Base-by-base conservation (phyloP, 371 early-diverging fungal genomes). In the Lichtheimia ramosa region DNA sequence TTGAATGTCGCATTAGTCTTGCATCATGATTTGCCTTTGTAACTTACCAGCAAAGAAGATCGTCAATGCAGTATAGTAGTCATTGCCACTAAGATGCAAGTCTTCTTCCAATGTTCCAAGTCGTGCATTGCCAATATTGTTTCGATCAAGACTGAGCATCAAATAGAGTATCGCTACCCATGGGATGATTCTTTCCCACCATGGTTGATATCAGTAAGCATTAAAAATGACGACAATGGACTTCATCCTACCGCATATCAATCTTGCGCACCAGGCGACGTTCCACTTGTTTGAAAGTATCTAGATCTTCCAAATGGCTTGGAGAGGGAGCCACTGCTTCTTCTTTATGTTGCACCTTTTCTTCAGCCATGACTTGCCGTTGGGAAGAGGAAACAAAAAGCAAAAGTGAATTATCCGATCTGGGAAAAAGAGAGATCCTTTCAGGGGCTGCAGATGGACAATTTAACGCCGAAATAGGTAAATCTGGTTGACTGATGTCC, bases 91-190 rank as follows among this genome's bases (percentile, higher is more conserved):
- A 2, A 78, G 25, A 49, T 69, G 46, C 41, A 78, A 57, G 58
- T 78, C 79, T 3, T 56, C 55, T 55, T 78, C 79, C 12, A 75
- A 48, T 2, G 68, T 41, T 4, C 79, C 75, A 5, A 75, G 56
- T n/a, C 71, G 56, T 5, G 79, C 79, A 63, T 78, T 78, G 24
- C 78, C 78, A 28, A 78, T 78, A 62, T 78, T 78, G 28, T 72
- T 72, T 48, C 78, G 66, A 61, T 77, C 77, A 23, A 74, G 49
- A 54, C 70, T 71, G 13, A 74, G 63, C 54, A 77, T 54, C 18
- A 77, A 43, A 42, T 77, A 77, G 5, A 77, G 51, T 10, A 77
- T n/a, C 7, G 77, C 59, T 7, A 77, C 54, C 69, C 71, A 69
- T 10, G 77, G 77, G 27, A 77, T 71, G 42, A 77, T 51, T 28